These are phyloP conservation scores for Hemerocallis citrina DNA, from an alignment of 106 monocot species.

Conservation along the genomic window DNA sequence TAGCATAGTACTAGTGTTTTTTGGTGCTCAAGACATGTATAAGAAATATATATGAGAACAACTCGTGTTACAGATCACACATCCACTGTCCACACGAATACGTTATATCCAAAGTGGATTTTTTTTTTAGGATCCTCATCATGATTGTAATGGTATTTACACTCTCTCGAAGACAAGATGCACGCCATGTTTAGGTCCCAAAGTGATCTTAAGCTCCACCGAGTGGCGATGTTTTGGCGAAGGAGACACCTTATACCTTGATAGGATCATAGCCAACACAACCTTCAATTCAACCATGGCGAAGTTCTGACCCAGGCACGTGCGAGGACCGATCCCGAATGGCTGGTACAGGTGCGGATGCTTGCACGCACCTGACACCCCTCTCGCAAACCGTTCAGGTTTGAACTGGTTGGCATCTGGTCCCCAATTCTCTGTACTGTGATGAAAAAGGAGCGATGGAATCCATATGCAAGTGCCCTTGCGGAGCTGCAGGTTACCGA, in stretches of 20 bases:
- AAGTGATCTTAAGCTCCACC: conserved; percentile 38
- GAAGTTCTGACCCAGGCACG: conserved; percentile 65
- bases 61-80: no score
- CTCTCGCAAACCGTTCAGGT: conserved; percentile 45
- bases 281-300: conserved; percentile 69
- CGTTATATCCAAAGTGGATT: no score
- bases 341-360: conserved; percentile 56
- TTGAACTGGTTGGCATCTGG: conserved; percentile 54
- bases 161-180: conserved; percentile 34
- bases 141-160: no score
- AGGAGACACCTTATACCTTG: conserved; percentile 38
- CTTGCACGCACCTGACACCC: conserved; percentile 50
- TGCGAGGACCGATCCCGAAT: conserved; percentile 50
- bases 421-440: conserved; percentile 51
- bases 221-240: conserved; percentile 50
- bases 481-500: conserved; percentile 43
- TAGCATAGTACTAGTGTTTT: no score
- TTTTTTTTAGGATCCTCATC: no score
- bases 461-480: conserved; percentile 41
- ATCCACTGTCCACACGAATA: no score
- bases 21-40: no score
- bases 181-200: conserved; percentile 58
- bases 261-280: conserved; percentile 42
- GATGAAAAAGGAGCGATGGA: conserved; percentile 38
- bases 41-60: no score